Conservation (phyloP, 805 yeast species). For the Candida rishiriensis region DNA sequence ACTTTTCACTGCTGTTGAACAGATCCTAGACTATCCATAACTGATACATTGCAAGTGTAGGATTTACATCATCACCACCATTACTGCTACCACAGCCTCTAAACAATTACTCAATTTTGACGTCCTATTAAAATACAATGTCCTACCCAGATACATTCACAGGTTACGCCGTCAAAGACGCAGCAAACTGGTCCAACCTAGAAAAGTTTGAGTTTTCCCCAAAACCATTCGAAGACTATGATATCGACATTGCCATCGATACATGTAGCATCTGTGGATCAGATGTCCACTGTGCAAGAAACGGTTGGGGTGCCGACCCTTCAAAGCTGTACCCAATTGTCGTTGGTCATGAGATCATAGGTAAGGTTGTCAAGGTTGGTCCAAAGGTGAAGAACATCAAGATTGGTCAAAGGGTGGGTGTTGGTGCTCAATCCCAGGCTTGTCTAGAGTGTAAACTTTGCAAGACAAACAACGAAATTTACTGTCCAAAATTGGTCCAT, state of each 20-base stretch:
- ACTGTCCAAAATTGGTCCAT: constrained; percentile 33
- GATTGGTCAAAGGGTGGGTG: constrained; percentile 74
- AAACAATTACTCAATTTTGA: too few species aligned
- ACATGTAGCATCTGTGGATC: constrained; percentile 57
- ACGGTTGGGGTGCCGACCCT: constrained; percentile 43
- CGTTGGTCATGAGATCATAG: constrained; percentile 64
- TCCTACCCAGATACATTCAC: constrained; percentile 34
- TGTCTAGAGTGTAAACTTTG: constrained; percentile 64
- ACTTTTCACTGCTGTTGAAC: too few species aligned
- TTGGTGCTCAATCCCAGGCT: constrained; percentile 65
- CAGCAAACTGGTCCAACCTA: constrained; percentile 31
- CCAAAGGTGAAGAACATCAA: constrained; percentile 44
- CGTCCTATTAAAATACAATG: constrained; percentile 15
- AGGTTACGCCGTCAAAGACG: constrained; percentile 36
- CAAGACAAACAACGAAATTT: constrained; percentile 43
- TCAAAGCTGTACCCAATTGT: constrained; percentile 26
- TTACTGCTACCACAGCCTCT: too few species aligned
- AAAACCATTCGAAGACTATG: constrained; percentile 34
- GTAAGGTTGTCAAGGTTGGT: constrained; percentile 57
- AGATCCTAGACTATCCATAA: too few species aligned
- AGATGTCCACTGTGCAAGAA: constrained; percentile 48
- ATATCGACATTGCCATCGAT: constrained; percentile 40
- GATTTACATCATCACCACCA: too few species aligned
- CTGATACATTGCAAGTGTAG: too few species aligned
- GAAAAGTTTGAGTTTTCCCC: constrained; percentile 29